Conservation (phyloP, 805 yeast species). For the Nakazawaea populi region DNA sequence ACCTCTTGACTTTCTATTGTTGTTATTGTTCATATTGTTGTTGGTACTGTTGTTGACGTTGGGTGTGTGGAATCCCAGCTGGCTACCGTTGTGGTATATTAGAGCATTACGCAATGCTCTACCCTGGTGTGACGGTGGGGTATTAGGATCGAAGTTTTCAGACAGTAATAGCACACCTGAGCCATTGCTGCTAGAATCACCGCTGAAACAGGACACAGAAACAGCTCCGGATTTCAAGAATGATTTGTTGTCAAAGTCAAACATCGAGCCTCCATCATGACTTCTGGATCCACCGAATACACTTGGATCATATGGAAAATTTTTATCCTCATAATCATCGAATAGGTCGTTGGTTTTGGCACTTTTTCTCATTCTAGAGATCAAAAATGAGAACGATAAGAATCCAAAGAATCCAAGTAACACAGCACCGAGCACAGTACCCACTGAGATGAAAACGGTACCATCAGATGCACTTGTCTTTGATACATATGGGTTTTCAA, state of each 20-base stretch:
- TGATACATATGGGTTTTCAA: conserved; percentile 27
- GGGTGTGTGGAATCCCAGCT: conserved; percentile 11
- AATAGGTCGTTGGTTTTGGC: conserved; percentile 3
- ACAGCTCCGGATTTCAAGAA: neutral
- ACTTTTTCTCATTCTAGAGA: conserved; percentile 5
- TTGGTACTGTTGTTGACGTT: conserved; percentile 4
- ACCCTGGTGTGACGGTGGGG: conserved; percentile 17
- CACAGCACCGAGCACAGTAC: conserved; percentile 24
- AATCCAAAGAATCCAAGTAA: conserved; percentile 13
- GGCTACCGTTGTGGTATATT: conserved; percentile 3
- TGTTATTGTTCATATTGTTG: conserved; percentile 1
- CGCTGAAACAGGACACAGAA: conserved; percentile 5
- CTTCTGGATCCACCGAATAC: conserved; percentile 3
- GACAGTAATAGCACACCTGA: neutral
- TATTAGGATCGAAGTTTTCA: conserved; percentile 4
- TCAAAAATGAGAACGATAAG: neutral
- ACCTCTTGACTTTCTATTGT: conserved; percentile 14
- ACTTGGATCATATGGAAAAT: conserved; percentile 7
- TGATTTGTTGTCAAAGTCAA: neutral
- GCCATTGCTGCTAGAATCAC: conserved; percentile 1
- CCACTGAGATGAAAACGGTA: conserved; percentile 38
- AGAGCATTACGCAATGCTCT: conserved; percentile 11
- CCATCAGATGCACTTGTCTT: conserved; percentile 24
- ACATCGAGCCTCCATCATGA: neutral
- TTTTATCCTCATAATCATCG: conserved; percentile 1